Percentiles rank a stretch among this genome's conserved stretches.
Evolutionary conservation across 345 rosid species (phyloP).

Genomic region (Stellera chamaejasme): DNA sequence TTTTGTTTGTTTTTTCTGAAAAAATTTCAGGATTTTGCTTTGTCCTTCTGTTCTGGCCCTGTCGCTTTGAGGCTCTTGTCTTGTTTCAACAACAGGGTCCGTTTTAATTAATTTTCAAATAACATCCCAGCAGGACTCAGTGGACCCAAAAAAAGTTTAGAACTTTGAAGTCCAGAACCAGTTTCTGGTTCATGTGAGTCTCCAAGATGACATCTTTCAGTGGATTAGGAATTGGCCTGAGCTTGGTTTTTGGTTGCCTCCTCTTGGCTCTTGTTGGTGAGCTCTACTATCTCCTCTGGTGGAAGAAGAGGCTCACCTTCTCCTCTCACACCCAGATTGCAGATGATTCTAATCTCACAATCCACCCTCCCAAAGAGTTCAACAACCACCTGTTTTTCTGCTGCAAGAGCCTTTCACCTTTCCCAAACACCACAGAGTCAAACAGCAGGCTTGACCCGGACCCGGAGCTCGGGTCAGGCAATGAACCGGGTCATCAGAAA

Average conservation of each 20-base stretch:
- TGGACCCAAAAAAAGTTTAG: neutral
- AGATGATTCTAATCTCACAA: conserved; percentile 21
- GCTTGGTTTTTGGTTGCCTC: conserved; percentile 67
- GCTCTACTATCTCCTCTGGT: conserved; percentile 69
- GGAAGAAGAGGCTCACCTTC: conserved; percentile 35
- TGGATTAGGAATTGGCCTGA: conserved; percentile 71
- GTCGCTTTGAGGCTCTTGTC: too few relatives aligned
- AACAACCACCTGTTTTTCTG: conserved; percentile 16
- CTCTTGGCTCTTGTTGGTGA: conserved; percentile 64
- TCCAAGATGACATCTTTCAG: conserved; percentile 44
- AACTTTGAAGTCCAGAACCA: conserved; percentile 4
- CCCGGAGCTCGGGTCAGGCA: conserved; percentile 51
- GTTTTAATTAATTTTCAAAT: neutral
- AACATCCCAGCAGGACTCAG: neutral
- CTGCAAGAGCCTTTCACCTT: conserved; percentile 9
- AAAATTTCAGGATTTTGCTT: too few relatives aligned
- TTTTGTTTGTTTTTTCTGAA: too few relatives aligned
- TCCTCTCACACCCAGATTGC: conserved; percentile 28
- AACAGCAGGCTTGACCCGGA: conserved; percentile 19
- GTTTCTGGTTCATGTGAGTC: conserved; percentile 36
- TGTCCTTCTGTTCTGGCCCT: too few relatives aligned
- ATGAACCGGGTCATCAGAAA: conserved; percentile 39
- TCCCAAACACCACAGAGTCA: conserved; percentile 8
- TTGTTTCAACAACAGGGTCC: neutral
- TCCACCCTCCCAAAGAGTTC: conserved; percentile 49